Conservation (phyloP, 768 basidiomycete species). For the Podaxis rugospora region DNA sequence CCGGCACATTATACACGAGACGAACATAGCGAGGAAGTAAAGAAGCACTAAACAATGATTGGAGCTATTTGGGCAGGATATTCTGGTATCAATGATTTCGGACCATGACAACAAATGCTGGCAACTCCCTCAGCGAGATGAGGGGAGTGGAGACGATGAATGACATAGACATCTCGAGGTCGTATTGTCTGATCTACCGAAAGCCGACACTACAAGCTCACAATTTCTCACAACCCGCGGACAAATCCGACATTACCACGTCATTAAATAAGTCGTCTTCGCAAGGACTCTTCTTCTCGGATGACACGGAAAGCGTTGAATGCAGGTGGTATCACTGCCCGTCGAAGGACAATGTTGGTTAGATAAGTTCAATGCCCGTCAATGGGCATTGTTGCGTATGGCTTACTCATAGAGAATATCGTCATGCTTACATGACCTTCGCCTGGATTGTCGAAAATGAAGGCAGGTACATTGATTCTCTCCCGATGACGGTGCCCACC, state of each 20-base stretch:
- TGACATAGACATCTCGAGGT: not conserved
- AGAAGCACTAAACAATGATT: not conserved
- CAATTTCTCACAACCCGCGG: not conserved
- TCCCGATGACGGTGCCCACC: too few relatives aligned
- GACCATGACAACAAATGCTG: not conserved
- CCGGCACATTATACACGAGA: not conserved
- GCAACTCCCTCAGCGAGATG: not conserved
- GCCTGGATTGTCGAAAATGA: not conserved
- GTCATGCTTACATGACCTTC: not conserved
- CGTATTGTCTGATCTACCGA: not conserved
- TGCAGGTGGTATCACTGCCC: constrained; percentile 19
- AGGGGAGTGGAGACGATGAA: not conserved
- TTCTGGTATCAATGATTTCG: not conserved
- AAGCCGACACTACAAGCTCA: not conserved
- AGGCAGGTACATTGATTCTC: not conserved
- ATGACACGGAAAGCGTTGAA: constrained; percentile 18
- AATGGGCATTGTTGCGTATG: too few relatives aligned
- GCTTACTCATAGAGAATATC: not conserved
- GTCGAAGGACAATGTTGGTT: too few relatives aligned
- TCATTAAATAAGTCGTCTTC: not conserved
- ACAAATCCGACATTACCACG: not conserved
- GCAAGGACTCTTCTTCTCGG: not conserved
- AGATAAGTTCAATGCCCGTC: too few relatives aligned
- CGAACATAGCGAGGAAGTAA: not conserved
- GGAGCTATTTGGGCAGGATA: not conserved